These are phyloP conservation scores for Aspergillus saccharolyticus DNA, from an alignment of 495 filamentous ascomycete genomes.

Conservation along the genomic window DNA sequence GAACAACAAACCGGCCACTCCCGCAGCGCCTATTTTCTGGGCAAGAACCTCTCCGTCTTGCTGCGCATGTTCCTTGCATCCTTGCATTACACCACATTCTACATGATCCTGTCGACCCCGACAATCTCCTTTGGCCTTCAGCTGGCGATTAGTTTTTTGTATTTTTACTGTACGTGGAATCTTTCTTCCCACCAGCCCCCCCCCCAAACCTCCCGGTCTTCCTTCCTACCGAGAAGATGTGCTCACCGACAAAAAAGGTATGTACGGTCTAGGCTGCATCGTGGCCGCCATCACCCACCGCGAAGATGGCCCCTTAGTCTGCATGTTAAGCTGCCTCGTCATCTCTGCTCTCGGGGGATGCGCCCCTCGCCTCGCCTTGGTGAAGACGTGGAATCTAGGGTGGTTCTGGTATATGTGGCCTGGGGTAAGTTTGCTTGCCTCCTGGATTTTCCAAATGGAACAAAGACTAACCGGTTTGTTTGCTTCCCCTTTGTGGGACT, in stretches of 20 bases:
- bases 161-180: constrained; percentile 4
- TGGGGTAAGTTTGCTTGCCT: no score
- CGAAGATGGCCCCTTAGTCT: not conserved
- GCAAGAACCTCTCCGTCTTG: constrained; percentile 47
- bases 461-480: no score
- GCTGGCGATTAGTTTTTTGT: not conserved
- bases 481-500: no score
- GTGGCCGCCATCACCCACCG: not conserved
- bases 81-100: not conserved
- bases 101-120: not conserved
- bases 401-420: no score
- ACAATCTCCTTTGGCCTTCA: not conserved
- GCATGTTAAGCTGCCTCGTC: not conserved
- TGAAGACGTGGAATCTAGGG: no score
- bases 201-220: no score
- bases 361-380: not conserved
- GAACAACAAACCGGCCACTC: constrained; percentile 51
- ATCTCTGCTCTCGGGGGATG: not conserved
- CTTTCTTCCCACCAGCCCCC: no score
- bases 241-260: not conserved
- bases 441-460: no score
- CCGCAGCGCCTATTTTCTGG: constrained; percentile 49
- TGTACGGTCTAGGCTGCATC: not conserved
- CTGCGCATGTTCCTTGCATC: constrained; percentile 39
- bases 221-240: not conserved